phyloP scores from a whole-genome alignment of 2,329 filamentous ascomycete genomes.

The Colletotrichum sp. region DNA sequence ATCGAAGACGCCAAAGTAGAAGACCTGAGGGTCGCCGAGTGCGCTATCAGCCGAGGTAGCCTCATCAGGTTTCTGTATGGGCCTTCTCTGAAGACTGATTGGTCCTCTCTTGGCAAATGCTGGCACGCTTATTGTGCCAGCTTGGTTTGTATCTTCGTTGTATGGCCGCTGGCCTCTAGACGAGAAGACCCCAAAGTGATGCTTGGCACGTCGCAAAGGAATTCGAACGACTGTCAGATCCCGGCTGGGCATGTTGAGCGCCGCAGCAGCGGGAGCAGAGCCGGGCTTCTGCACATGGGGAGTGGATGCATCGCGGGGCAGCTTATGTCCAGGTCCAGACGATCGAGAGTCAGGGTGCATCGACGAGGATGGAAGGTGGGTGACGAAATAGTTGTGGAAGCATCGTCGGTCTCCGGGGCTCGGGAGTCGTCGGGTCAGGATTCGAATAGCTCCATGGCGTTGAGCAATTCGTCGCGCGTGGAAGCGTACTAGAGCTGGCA shows the following conservation, averaged over 20 bases:
- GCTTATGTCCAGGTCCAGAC: constrained; percentile 76
- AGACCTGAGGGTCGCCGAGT: constrained; percentile 91
- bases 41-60: constrained; percentile 76
- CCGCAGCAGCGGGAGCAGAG: constrained; percentile 61
- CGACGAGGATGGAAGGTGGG: constrained; percentile 91
- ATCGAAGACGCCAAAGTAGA: constrained; percentile 97
- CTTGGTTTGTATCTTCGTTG: constrained; percentile 95
- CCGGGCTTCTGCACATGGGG: constrained; percentile 69
- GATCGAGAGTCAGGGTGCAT: constrained; percentile 83
- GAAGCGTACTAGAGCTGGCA: constrained; percentile 5
- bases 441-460: neutral
- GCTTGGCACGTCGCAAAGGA: constrained; percentile 89
- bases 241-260: constrained; percentile 64
- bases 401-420: constrained; percentile 39
- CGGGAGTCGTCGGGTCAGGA: neutral
- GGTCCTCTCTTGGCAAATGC: constrained; percentile 88
- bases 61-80: constrained; percentile 57
- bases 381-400: constrained; percentile 98
- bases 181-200: constrained; percentile 86
- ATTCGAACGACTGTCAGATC: constrained; percentile 96
- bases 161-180: constrained; percentile 83
- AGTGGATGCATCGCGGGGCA: constrained; percentile 83
- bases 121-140: constrained; percentile 90
- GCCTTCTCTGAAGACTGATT: constrained; percentile 56
- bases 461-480: constrained; percentile 10